phyloP scores from a whole-genome alignment of 768 basidiomycete species.

The Lentinus brumalis region DNA sequence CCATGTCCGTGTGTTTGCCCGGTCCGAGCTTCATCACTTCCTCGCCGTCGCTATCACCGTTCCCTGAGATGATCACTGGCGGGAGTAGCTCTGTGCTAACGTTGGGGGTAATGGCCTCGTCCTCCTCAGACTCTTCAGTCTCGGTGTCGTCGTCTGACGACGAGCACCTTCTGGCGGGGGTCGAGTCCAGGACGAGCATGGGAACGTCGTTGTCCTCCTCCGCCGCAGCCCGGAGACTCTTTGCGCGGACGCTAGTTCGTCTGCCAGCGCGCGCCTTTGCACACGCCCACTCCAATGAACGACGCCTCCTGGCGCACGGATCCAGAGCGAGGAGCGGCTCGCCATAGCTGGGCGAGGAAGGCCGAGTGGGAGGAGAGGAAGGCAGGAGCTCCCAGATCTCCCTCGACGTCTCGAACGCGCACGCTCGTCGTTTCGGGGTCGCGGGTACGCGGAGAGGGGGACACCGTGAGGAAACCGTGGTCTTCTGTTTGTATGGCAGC shows the following conservation, averaged over 20 bases:
- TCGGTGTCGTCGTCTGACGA: conserved; percentile 19
- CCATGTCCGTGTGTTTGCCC: conserved; percentile 21
- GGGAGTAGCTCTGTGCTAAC: conserved; percentile 19
- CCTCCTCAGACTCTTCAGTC: conserved; percentile 12
- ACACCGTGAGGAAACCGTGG: conserved; percentile 9
- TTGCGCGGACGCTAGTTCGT: not conserved
- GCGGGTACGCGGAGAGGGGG: conserved; percentile 20
- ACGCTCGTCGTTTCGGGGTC: conserved; percentile 2
- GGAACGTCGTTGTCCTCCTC: conserved; percentile 23
- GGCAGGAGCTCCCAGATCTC: conserved; percentile 48
- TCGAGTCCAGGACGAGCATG: conserved; percentile 17
- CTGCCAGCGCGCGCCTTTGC: conserved; percentile 44
- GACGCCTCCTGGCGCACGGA: conserved; percentile 44
- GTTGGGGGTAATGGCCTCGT: conserved; percentile 22
- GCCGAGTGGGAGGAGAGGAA: conserved; percentile 59
- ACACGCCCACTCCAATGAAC: conserved; percentile 77
- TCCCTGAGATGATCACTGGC: conserved; percentile 6
- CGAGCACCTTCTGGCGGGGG: conserved; percentile 1
- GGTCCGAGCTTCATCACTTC: not conserved
- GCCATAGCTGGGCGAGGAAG: conserved; percentile 50
- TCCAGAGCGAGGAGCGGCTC: conserved; percentile 46
- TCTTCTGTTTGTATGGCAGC: conserved; percentile 24
- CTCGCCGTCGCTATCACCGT: not conserved
- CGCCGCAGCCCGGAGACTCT: not conserved
- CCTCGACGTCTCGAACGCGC: conserved; percentile 2